Evolutionary conservation across 2,329 filamentous ascomycete genomes (phyloP).

Genomic region (Sarocladium brachiariae): DNA sequence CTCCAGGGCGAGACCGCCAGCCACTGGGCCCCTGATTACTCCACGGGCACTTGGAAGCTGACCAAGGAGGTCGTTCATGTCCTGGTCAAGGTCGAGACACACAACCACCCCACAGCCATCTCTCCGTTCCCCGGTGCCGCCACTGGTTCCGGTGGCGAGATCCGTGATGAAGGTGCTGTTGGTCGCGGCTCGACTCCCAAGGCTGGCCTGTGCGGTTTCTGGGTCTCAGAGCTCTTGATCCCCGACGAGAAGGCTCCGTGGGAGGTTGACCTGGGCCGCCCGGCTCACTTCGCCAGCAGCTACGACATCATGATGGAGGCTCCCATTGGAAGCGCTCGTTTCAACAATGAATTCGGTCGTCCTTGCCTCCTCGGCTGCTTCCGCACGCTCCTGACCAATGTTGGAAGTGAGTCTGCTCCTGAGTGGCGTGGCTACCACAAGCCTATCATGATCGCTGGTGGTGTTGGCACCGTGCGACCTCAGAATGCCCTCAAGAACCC

Average conservation of each 20-base stretch:
- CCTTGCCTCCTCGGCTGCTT: conserved; percentile 87
- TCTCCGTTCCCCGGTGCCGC: conserved; percentile 89
- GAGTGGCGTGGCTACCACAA: conserved; percentile 93
- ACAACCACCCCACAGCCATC: conserved; percentile 95
- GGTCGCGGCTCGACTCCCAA: conserved; percentile 90
- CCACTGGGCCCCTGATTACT: conserved; percentile 80
- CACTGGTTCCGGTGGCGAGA: conserved; percentile 91
- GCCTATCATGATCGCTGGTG: conserved; percentile 96
- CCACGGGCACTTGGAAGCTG: conserved; percentile 80
- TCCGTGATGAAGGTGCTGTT: conserved; percentile 90
- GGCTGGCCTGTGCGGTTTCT: conserved; percentile 86
- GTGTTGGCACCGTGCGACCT: conserved; percentile 85
- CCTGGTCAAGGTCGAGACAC: conserved; percentile 91
- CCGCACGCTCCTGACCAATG: conserved; percentile 70
- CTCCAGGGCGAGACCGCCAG: conserved; percentile 33
- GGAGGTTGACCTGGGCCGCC: conserved; percentile 87
- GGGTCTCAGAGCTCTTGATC: conserved; percentile 88
- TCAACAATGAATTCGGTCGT: conserved; percentile 96
- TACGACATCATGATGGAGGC: conserved; percentile 97
- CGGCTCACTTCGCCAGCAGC: conserved; percentile 85
- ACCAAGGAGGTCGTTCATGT: conserved; percentile 83
- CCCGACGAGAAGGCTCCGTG: conserved; percentile 77
- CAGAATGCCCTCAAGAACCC: conserved; percentile 84
- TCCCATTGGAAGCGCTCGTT: conserved; percentile 87
- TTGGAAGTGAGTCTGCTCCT: conserved; percentile 38